A percentile compares a stretch with the other conserved stretches of the same genome.
phyloP scores from a whole-genome alignment of 495 filamentous ascomycete genomes.

The Terfezia claveryi region DNA sequence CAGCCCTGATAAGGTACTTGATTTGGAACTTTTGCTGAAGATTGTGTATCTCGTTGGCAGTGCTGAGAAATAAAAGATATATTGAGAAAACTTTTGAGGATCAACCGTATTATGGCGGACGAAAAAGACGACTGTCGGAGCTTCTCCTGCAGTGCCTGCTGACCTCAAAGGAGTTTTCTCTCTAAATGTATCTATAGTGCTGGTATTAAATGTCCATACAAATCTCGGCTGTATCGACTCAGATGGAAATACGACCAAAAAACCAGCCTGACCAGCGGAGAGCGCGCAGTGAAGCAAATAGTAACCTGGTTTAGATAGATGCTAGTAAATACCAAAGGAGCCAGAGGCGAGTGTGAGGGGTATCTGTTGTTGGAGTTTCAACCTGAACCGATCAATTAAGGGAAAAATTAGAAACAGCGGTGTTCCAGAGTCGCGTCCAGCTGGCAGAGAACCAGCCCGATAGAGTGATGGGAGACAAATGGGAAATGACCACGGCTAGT shows the following conservation, averaged over 20 bases:
- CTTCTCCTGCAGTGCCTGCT: conserved; percentile 79
- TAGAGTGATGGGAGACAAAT: neutral
- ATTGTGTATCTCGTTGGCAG: too few species aligned
- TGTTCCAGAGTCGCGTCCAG: neutral
- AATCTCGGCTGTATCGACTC: neutral
- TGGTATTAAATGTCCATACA: neutral
- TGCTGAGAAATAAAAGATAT: neutral
- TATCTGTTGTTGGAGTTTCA: neutral
- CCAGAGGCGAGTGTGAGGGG: neutral
- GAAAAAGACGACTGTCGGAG: conserved; percentile 13
- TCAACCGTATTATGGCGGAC: conserved; percentile 1
- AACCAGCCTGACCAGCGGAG: neutral
- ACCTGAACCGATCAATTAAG: neutral
- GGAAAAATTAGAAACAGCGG: neutral
- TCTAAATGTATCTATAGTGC: neutral
- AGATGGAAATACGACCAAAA: neutral
- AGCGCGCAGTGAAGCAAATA: neutral
- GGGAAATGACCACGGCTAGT: neutral
- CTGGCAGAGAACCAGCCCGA: neutral
- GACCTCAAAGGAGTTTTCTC: conserved; percentile 54
- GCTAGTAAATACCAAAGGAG: neutral
- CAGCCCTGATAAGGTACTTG: too few species aligned
- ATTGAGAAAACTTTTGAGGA: neutral
- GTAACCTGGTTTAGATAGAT: neutral
- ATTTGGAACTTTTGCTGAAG: too few species aligned